These are phyloP conservation scores for Xylaria flabelliformis DNA, from an alignment of 495 filamentous ascomycete genomes.

Conservation along the genomic window DNA sequence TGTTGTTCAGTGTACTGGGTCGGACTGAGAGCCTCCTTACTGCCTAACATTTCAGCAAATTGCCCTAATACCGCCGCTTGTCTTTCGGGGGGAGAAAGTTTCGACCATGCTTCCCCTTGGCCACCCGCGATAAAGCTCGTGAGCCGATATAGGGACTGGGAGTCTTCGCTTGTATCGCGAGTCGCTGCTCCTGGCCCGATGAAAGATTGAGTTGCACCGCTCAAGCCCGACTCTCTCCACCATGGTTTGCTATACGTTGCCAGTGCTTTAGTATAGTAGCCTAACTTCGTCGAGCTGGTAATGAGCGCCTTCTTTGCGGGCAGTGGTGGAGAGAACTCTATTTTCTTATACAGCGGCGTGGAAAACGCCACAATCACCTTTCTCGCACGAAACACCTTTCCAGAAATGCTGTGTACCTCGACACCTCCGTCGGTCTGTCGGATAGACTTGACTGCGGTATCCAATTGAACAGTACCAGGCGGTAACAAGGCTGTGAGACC, in stretches of 20 bases:
- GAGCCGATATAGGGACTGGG: slow-evolving; percentile 42
- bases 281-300: slow-evolving; percentile 34
- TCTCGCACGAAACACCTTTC: slow-evolving; percentile 33
- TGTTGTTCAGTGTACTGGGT: slow-evolving; percentile 27
- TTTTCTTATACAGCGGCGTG: slow-evolving; percentile 38
- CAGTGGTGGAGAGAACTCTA: slow-evolving; percentile 46
- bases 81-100: slow-evolving; percentile 26
- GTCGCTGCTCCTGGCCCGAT: slow-evolving; percentile 45
- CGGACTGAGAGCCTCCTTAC: slow-evolving; percentile 11
- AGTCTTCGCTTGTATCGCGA: slow-evolving; percentile 47
- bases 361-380: slow-evolving; percentile 49
- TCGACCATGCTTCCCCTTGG: slow-evolving; percentile 41
- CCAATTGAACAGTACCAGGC: not conserved
- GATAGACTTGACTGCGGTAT: not conserved
- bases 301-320: slow-evolving; percentile 32
- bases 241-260: slow-evolving; percentile 45
- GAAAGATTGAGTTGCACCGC: slow-evolving; percentile 44
- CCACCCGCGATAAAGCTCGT: slow-evolving; percentile 51
- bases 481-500: not conserved
- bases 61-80: slow-evolving; percentile 17
- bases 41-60: slow-evolving; percentile 17
- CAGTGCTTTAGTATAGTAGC: slow-evolving; percentile 50
- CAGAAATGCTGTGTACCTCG: slow-evolving; percentile 25
- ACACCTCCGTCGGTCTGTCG: not conserved
- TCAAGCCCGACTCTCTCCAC: slow-evolving; percentile 49